Conservation (phyloP, 208 protist genomes). For the Acanthamoeba royreba region DNA sequence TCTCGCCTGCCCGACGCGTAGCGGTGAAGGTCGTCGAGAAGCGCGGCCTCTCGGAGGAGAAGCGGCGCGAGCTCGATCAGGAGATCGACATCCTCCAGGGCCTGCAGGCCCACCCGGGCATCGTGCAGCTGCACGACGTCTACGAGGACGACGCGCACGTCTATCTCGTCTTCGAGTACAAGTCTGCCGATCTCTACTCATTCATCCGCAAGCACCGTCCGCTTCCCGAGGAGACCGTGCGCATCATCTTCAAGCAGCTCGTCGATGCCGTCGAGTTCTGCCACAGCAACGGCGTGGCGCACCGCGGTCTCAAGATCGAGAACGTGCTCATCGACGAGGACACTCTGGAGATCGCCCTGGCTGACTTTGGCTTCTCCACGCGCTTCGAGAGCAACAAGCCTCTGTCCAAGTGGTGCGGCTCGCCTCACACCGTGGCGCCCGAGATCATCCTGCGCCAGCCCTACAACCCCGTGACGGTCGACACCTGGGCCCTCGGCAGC, state of each 20-base stretch:
- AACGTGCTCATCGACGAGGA: constrained; percentile 1
- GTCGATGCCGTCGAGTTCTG: constrained; percentile 38
- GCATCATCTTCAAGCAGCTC: constrained; percentile 46
- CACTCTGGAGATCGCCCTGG: neutral
- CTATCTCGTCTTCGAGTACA: neutral
- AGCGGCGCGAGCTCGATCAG: neutral
- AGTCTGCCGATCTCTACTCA: constrained; percentile 3
- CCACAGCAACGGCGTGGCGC: neutral
- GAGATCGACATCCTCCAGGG: neutral
- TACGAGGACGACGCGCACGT: neutral
- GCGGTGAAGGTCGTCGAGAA: neutral
- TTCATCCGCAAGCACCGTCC: neutral
- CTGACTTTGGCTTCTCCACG: neutral
- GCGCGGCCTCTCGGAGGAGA: neutral
- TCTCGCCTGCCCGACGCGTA: neutral
- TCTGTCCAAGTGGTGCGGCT: neutral
- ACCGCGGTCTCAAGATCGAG: neutral
- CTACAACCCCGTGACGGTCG: neutral
- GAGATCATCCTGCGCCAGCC: neutral
- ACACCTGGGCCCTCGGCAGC: constrained; percentile 4
- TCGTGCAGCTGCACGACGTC: neutral
- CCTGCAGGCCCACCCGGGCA: neutral
- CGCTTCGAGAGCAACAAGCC: neutral
- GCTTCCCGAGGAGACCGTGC: neutral
- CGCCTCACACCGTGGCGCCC: neutral